Percentiles rank a stretch among this genome's conserved stretches.
Conservation (phyloP, 176 grass and related monocot species). For the Cenchrus purpureus region DNA sequence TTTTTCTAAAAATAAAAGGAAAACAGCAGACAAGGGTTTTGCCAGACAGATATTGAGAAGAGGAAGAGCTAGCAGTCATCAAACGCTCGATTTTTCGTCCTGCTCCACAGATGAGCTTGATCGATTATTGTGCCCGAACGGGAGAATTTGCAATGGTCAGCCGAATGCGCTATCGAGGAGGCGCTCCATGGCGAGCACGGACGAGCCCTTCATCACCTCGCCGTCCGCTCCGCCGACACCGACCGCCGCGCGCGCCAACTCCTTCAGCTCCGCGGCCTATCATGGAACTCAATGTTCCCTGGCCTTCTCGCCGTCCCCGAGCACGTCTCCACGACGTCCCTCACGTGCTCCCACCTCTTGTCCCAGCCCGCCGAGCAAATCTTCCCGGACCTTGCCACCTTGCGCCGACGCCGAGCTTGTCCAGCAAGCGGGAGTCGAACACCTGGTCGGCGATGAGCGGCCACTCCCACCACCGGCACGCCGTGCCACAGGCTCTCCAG, state of each 20-base stretch:
- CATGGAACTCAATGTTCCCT: too few species aligned
- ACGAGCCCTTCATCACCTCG: neutral
- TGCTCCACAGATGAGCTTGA: too few species aligned
- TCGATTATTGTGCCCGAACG: too few species aligned
- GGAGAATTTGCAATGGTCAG: neutral
- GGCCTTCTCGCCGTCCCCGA: conserved; percentile 21
- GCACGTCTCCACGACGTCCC: conserved; percentile 23
- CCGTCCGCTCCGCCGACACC: neutral
- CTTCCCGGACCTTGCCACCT: too few species aligned
- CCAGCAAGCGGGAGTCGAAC: neutral
- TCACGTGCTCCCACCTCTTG: conserved; percentile 18
- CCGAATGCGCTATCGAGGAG: neutral
- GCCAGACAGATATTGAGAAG: too few species aligned
- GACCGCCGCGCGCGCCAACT: neutral
- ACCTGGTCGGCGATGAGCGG: conserved; percentile 1
- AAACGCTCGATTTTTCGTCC: too few species aligned
- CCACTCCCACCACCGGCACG: conserved; percentile 29
- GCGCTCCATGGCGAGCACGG: conserved; percentile 31
- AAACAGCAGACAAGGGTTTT: too few species aligned
- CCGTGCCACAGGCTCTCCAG: conserved; percentile 56
- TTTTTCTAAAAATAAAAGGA: too few species aligned
- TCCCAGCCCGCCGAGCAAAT: conserved; percentile 8
- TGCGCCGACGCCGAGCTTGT: conserved; percentile 28
- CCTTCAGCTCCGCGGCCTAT: neutral
- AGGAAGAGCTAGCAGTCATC: too few species aligned